Evolutionary conservation across 2,329 filamentous ascomycete genomes (phyloP).

Genomic region (Trichocomaceae sp.): DNA sequence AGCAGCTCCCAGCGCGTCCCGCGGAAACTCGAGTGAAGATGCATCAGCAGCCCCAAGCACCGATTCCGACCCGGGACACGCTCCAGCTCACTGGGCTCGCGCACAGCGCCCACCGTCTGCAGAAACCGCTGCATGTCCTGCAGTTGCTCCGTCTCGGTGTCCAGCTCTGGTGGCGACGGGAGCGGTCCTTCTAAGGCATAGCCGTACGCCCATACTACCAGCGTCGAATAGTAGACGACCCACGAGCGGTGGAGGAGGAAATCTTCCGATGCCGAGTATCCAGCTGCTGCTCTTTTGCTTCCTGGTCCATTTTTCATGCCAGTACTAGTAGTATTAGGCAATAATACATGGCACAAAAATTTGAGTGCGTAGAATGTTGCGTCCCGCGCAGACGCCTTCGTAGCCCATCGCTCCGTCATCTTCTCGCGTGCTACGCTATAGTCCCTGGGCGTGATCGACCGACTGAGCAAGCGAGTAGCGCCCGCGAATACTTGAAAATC

Average conservation of each 20-base stretch:
- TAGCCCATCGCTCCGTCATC: constrained; percentile 86
- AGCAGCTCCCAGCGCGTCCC: constrained; percentile 86
- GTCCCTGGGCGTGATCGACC: constrained; percentile 76
- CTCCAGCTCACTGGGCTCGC: constrained; percentile 70
- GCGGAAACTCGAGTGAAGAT: constrained; percentile 73
- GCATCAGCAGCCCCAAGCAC: constrained; percentile 72
- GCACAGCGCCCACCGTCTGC: constrained; percentile 61
- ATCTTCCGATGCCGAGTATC: constrained; percentile 80
- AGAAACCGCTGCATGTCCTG: constrained; percentile 76
- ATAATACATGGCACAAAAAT: constrained; percentile 77
- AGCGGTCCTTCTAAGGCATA: constrained; percentile 81
- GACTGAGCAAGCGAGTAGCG: constrained; percentile 74
- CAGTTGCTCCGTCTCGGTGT: constrained; percentile 59
- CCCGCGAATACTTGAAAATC: constrained; percentile 95
- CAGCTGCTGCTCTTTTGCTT: constrained; percentile 22
- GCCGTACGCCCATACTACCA: constrained; percentile 94
- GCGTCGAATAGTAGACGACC: constrained; percentile 86
- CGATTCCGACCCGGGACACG: constrained; percentile 68
- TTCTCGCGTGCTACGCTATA: constrained; percentile 70
- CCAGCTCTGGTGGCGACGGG: constrained; percentile 45
- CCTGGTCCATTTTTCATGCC: background rate
- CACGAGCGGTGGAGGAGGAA: constrained; percentile 85
- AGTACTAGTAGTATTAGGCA: constrained; percentile 37
- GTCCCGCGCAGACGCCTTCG: constrained; percentile 77
- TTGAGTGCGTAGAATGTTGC: constrained; percentile 88